Conservation (phyloP, 1,284 basidiomycete species). For the Psilocybe mexicana region DNA sequence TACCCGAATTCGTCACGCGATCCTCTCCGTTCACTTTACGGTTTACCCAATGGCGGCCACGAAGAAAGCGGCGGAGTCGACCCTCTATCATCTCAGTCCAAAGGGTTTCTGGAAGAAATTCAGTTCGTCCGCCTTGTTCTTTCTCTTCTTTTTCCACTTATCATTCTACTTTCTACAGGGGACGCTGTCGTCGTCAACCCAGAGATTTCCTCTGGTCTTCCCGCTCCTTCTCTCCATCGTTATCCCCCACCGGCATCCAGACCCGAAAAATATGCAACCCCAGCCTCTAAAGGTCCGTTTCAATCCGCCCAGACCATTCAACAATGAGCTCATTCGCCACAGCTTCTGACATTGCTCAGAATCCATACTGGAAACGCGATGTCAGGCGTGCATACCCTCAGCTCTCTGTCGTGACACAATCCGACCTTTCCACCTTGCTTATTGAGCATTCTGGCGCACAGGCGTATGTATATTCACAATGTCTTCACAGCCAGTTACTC, state of each 20-base stretch:
- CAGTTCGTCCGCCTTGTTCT: conserved; percentile 51
- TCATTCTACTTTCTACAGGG: conserved; percentile 44
- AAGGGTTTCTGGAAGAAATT: conserved; percentile 96
- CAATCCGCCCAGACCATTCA: conserved; percentile 8
- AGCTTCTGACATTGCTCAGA: conserved; percentile 83
- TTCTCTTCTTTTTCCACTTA: conserved; percentile 4
- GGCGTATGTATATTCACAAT: conserved; percentile 48
- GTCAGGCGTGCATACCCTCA: conserved; percentile 90
- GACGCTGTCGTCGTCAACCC: conserved; percentile 81
- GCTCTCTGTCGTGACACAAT: conserved; percentile 82
- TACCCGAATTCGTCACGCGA: not conserved
- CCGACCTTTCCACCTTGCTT: conserved; percentile 78
- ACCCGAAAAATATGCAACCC: conserved; percentile 82
- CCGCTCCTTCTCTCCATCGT: conserved; percentile 71
- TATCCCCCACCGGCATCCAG: conserved; percentile 87
- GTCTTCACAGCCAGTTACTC: not conserved
- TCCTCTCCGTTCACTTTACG: not conserved
- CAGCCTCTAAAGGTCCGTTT: conserved; percentile 79
- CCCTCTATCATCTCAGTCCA: conserved; percentile 84
- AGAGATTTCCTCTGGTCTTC: conserved; percentile 91
- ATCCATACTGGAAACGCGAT: conserved; percentile 94
- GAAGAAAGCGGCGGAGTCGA: conserved; percentile 78
- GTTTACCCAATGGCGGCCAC: conserved; percentile 60
- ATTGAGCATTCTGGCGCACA: conserved; percentile 74
- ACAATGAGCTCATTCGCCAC: not conserved